phyloP scores from a whole-genome alignment of 75 land plant species.

The Chamaecyparis obtusa region DNA sequence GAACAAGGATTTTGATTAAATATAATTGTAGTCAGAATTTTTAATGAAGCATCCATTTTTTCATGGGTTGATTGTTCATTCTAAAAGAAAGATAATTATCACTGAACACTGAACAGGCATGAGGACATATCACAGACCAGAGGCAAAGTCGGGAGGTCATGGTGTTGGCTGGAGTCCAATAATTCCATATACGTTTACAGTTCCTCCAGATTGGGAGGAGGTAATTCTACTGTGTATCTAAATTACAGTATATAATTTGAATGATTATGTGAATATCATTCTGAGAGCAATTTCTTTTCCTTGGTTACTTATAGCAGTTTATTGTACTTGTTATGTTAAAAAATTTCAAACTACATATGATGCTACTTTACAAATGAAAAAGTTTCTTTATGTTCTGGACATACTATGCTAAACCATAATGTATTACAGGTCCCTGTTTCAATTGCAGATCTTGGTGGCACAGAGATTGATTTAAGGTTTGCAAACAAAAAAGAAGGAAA shows the following conservation, averaged over 20 bases:
- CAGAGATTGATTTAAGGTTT: constrained; percentile 96
- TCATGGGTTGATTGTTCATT: neutral
- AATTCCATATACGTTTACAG: constrained; percentile 79
- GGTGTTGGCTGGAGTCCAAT: constrained; percentile 99
- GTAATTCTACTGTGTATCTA: constrained; percentile 25
- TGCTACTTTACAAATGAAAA: neutral
- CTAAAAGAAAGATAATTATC: neutral
- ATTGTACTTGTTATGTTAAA: neutral
- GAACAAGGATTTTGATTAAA: neutral
- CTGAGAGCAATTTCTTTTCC: neutral
- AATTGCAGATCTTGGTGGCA: constrained; percentile 97
- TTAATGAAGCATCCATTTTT: neutral
- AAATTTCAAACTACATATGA: neutral
- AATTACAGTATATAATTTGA: neutral
- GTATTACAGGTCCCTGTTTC: constrained; percentile 91
- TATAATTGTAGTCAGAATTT: neutral
- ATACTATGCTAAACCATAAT: constrained; percentile 13
- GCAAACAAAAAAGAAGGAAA: constrained; percentile 73
- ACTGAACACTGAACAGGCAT: constrained; percentile 65
- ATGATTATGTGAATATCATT: neutral
- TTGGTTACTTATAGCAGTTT: neutral
- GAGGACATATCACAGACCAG: constrained; percentile 88
- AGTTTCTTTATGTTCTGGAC: neutral
- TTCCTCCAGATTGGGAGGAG: constrained; percentile 92
- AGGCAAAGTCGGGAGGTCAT: constrained; percentile 98